phyloP scores from a whole-genome alignment of 345 rosid species.

The Melastoma malabathricum region DNA sequence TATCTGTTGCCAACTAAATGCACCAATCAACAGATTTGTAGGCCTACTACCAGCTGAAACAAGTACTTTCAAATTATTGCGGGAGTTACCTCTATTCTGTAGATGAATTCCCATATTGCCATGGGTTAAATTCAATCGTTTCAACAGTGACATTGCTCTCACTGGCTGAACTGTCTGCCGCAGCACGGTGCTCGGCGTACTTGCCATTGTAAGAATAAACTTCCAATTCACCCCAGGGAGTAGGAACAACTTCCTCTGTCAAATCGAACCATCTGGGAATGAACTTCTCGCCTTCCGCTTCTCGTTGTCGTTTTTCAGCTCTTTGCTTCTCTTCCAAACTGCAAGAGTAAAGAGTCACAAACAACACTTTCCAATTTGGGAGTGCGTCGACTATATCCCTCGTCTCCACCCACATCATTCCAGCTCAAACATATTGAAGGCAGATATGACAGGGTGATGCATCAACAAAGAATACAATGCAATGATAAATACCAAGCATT shows the following conservation, averaged over 20 bases:
- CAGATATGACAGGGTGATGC: no score
- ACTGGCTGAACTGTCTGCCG: conserved; percentile 28
- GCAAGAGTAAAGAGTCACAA: conserved; percentile 5
- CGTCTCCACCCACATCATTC: no score
- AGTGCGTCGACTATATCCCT: no score
- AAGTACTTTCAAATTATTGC: neutral
- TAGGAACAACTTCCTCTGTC: conserved; percentile 42
- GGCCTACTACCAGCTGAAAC: neutral
- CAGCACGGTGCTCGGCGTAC: conserved; percentile 36
- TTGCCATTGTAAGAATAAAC: conserved; percentile 55
- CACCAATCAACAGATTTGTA: no score
- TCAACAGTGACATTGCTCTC: conserved; percentile 15
- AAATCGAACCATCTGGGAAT: conserved; percentile 60
- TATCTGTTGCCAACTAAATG: no score
- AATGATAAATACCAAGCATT: no score
- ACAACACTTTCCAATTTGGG: neutral
- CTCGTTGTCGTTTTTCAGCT: conserved; percentile 55
- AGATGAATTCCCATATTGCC: conserved; percentile 52
- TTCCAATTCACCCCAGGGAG: conserved; percentile 69
- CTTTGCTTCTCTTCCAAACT: conserved; percentile 77
- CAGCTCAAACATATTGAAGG: no score
- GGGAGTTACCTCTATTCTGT: conserved; percentile 32
- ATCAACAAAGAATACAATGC: no score
- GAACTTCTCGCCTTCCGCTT: conserved; percentile 43
- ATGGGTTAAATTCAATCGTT: conserved; percentile 52